Base-by-base conservation (phyloP, 768 basidiomycete genomes). In the Trametes cingulata region DNA sequence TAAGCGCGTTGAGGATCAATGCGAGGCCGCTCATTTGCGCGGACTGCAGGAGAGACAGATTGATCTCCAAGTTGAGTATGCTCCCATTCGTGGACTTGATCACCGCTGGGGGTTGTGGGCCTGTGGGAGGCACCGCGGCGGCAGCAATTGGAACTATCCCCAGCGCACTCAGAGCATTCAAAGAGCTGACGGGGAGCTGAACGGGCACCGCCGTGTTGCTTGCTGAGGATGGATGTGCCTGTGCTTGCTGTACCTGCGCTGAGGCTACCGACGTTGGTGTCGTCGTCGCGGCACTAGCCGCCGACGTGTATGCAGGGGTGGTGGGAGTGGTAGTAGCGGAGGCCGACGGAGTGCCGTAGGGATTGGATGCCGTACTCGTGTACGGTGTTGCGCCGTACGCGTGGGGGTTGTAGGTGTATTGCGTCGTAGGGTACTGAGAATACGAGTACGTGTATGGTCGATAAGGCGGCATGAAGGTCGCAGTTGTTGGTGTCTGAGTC, bases 21-120 rank as follows among this genome's bases (percentile, higher is more conserved):
- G 88, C 88, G 64, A 91, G 66, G 14, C 89, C 88, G 68, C 80
- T 88, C 85, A 89, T 87, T 67, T 93, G 91, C n/a, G 82, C 76
- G 17, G 84, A 78, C 71, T 90, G 87, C 55, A 93, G 76, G 19
- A 86, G 72, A 15, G 85, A 85, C 27, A 91, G 84, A 61, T 92
- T 91, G 68, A 93, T 88, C 63, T 93, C 91, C 54, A 93, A 74
- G 68, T 81, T 88, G 58, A 91, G 72, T 78, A 87, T 85, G 19
- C 82, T 80, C 13, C 90, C 90, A 67, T 90, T 85, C 48, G 60
- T 63, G 17, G 59, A 60, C 86, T 82, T 64, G 50, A 92, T 76
- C 15, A 93, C 82, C n/a, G 88, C 90, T n/a, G 87, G 80, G 0
- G 90, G 87, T 65, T 85, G 87, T 17, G 84, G 78, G 22, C 80